Base-by-base conservation (phyloP, 306 rosid genomes). In the Vicia villosa region DNA sequence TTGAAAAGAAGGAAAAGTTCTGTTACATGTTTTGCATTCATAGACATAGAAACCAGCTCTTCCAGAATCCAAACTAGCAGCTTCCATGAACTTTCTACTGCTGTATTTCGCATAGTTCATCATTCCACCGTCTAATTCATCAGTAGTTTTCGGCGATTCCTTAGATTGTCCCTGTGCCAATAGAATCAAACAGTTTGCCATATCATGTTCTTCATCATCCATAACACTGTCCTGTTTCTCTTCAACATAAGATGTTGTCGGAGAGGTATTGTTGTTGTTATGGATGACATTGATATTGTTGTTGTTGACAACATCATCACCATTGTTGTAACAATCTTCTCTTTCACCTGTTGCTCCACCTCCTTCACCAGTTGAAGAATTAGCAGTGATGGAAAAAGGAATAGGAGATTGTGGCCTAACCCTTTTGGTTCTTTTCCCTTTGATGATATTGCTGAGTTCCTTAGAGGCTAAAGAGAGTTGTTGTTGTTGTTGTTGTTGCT, bases 341-440 rank as follows among this genome's bases (percentile, higher is more conserved):
- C 11, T 52, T 70, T 19, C 56, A 17, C 26, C 55, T 14, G 3
- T 3, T 17, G 13, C 56, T 20, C 3, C 58, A 4, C 58, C 75
- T 0, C 54, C 80, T 14, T 69, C 88, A 5, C 76, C 82, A 3
- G 83, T 68, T 10, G 87, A 69, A 8, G 92, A 86, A 71, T 72
- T 72, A 0, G 82, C 63, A 2, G 84, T 49, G 54, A 81, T 41
- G 74, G 86, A 78, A 66, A 87, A 86, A 49, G 91, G 98, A 17
- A 83, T 72, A 0, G 98, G 98, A n/a, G 98, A 94, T 77, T 85
- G 94, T 8, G 89, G 96, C 78, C 96, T 81, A 6, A 75, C 82
- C 85, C 98, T 92, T 76, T 94, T 94, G 62, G 97, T 94, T 37
- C 98, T 81, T 75, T 90, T 94, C 12, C 97, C 96, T 82, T 90